Base-by-base conservation (phyloP, 2,329 filamentous ascomycete genomes). In the Penicillium sp. region DNA sequence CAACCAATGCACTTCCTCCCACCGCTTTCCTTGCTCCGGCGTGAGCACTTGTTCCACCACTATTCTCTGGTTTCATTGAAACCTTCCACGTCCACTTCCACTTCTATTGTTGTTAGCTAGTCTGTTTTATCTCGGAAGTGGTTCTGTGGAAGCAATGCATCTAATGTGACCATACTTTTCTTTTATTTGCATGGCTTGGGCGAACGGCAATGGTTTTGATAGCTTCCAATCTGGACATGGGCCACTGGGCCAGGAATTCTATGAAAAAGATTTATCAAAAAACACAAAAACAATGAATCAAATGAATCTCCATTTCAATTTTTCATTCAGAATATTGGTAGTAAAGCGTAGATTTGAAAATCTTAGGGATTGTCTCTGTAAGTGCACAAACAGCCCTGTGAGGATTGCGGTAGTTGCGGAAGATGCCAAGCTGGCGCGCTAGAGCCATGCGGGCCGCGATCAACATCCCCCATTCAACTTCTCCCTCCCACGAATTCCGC, bases 1-100 rank as follows among this genome's bases (percentile, higher is more conserved):
- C 62, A 3, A 64, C 69, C 51, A 66, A 64, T 24, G 57, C 74
- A 55, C 64, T 80, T 48, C 77, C 77, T 34, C 57, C 73, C 4
- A 72, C 76, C 39, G 77, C 77, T 44, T 80, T 78, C 41, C 57
- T 69, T 40, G 54, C 62, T 46, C 56, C 53, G n/a, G 53, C 54
- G 21, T 59, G 51, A 54, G 38, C 19, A 41, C 17, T 28, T 40
- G 22, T 21, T 21, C 56, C n/a, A 21, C 2, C 5, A 12, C 10
- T 41, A 24, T 24, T 28, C n/a, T 24, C 21, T 22, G 29, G 28
- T 32, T 42, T 21, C 21, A 21, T 22, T 40, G 21, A 29, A 45
- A 31, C 8, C 29, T 43, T 51, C 13, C 45, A 33, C 19, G 15
- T n/a, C 32, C 28, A 43, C 39, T 40, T 9, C 26, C 15, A 15